phyloP scores from a whole-genome alignment of 2,329 filamentous ascomycete genomes.

The Colletotrichum higginsianum region DNA sequence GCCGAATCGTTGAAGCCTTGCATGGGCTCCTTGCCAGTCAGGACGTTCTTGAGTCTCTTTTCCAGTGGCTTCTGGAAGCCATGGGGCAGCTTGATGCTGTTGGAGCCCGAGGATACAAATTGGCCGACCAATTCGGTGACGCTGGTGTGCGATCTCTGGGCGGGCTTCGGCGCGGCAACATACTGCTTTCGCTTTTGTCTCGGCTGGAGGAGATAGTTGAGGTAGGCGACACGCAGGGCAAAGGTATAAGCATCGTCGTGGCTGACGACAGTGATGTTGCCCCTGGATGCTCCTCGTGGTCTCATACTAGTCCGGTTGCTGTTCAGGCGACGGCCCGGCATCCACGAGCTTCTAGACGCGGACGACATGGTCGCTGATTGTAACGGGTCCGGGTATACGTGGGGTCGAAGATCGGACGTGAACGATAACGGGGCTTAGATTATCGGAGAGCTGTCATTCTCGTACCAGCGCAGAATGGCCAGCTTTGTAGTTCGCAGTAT shows the following conservation, averaged over 20 bases:
- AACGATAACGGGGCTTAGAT: slow-evolving; percentile 23
- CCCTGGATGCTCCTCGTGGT: slow-evolving; percentile 61
- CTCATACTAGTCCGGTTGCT: slow-evolving; percentile 60
- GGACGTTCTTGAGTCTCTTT: slow-evolving; percentile 84
- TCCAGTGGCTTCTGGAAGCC: slow-evolving; percentile 67
- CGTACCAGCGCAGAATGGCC: slow-evolving; percentile 37
- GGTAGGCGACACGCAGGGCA: slow-evolving; percentile 90
- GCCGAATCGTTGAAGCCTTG: slow-evolving; percentile 92
- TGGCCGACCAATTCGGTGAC: slow-evolving; percentile 92
- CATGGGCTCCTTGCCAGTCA: slow-evolving; percentile 85
- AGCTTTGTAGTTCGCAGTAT: slow-evolving; percentile 18
- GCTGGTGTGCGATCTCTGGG: slow-evolving; percentile 76
- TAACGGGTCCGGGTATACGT: slow-evolving; percentile 23
- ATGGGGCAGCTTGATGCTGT: slow-evolving; percentile 70
- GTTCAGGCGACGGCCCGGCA: slow-evolving; percentile 61
- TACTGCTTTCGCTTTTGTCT: slow-evolving; percentile 92
- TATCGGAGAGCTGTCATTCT: slow-evolving; percentile 41
- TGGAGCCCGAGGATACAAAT: slow-evolving; percentile 71
- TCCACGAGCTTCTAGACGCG: slow-evolving; percentile 63
- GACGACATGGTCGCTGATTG: slow-evolving; percentile 65
- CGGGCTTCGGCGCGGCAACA: slow-evolving; percentile 76
- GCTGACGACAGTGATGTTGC: slow-evolving; percentile 61
- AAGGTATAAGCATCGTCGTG: slow-evolving; percentile 92
- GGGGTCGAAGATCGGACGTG: slow-evolving; percentile 34
- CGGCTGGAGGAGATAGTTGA: slow-evolving; percentile 93